A percentile compares a stretch with the other conserved stretches of the same genome.
Conservation (phyloP, 2,329 filamentous ascomycete genomes). For the Stromatinia cepivora region DNA sequence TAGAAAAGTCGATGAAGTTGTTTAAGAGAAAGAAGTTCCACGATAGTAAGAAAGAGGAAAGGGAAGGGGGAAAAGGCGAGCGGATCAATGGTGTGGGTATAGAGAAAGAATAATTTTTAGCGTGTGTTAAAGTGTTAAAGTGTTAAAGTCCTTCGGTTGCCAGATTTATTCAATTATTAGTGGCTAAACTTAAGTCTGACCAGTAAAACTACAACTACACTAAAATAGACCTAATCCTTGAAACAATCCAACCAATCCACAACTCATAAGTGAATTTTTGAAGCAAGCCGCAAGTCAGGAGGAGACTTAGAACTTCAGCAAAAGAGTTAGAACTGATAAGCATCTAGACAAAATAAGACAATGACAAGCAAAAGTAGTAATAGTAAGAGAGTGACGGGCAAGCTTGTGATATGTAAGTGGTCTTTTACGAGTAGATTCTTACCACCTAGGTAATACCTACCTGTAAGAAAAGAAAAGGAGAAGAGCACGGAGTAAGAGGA, state of each 20-base stretch:
- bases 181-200: not conserved
- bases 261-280: not conserved
- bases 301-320: too few species aligned
- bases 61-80: slow-evolving; percentile 19
- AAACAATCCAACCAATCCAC: slow-evolving; percentile 2
- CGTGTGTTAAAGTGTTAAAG: not conserved
- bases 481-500: not conserved
- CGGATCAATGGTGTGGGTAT: slow-evolving; percentile 15
- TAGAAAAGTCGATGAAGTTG: slow-evolving; percentile 20
- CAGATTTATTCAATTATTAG: not conserved
- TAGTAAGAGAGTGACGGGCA: too few species aligned
- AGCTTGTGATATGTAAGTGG: not conserved
- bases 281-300: not conserved
- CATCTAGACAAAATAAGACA: slow-evolving; percentile 3
- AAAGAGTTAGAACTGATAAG: not conserved
- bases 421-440: not conserved
- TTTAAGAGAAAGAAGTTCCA: slow-evolving; percentile 18
- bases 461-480: not conserved
- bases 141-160: not conserved
- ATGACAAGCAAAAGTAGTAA: not conserved
- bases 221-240: slow-evolving; percentile 6
- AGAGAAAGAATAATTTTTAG: slow-evolving; percentile 11
- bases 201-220: not conserved
- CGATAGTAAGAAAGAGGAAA: slow-evolving; percentile 17
- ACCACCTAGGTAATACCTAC: not conserved